Conservation (phyloP, 306 rosid species). For the Vigna radiata region DNA sequence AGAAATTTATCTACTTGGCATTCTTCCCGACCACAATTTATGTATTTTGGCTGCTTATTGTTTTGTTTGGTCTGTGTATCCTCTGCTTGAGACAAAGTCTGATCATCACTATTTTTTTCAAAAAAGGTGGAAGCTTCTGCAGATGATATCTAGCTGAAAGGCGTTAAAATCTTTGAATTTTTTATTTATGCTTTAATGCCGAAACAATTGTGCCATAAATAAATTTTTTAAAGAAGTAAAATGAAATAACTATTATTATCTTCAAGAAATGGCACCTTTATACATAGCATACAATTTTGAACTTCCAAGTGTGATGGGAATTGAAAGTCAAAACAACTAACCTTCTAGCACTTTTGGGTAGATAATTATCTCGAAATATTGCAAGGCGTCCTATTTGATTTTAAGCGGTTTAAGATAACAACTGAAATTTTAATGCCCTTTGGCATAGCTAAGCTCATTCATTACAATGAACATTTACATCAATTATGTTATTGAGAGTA, state of each 20-base stretch:
- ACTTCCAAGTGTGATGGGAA: background rate
- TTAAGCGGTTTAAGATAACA: background rate
- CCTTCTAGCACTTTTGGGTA: background rate
- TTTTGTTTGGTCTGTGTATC: background rate
- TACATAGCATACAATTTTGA: background rate
- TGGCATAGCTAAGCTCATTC: background rate
- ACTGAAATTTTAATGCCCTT: background rate
- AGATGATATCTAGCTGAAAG: background rate
- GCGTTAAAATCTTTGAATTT: background rate
- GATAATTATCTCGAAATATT: background rate
- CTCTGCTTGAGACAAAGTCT: constrained; percentile 7
- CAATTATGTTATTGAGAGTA: background rate
- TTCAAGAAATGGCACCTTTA: background rate
- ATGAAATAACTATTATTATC: background rate
- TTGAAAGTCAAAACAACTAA: background rate
- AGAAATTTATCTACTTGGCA: constrained; percentile 29
- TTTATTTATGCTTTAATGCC: constrained; percentile 17
- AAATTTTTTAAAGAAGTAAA: background rate
- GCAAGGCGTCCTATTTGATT: background rate
- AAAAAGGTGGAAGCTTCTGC: background rate
- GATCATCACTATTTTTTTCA: background rate
- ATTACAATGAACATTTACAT: background rate
- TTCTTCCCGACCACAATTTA: constrained; percentile 3
- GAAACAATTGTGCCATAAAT: constrained; percentile 19
- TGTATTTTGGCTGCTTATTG: constrained; percentile 33